Percentiles rank a stretch among this genome's conserved stretches.
phyloP scores from a whole-genome alignment of 164 flowering plant genomes.

The Chloranthus sessilifolius region DNA sequence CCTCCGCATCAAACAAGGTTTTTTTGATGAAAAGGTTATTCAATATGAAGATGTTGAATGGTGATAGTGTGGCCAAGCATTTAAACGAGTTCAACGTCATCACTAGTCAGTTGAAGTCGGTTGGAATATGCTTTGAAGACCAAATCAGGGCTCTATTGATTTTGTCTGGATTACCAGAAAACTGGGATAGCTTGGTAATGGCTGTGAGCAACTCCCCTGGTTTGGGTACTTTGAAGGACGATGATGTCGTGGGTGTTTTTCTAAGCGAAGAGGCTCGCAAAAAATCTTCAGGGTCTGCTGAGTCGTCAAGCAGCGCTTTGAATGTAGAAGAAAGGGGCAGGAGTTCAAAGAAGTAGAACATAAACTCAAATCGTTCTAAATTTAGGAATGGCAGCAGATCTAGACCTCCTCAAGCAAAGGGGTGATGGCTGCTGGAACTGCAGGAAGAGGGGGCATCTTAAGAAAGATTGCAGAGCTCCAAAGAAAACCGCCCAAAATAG shows the following conservation, averaged over 20 bases:
- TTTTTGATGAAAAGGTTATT: not conserved
- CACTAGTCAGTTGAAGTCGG: not conserved
- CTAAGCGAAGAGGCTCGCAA: not conserved
- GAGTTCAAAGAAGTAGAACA: not conserved
- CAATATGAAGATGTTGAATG: not conserved
- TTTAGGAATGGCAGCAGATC: not conserved
- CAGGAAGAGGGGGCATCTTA: constrained; percentile 2
- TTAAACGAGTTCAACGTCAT: constrained; percentile 2
- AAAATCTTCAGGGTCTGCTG: constrained; percentile 2
- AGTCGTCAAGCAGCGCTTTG: not conserved
- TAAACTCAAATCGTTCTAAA: not conserved
- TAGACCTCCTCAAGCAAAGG: not conserved
- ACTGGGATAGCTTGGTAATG: constrained; percentile 6
- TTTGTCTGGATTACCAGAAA: constrained; percentile 3
- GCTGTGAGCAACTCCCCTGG: constrained; percentile 2
- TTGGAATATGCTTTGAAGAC: not conserved
- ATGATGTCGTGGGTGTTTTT: constrained; percentile 6
- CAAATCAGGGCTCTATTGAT: not conserved
- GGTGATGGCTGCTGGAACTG: constrained; percentile 5
- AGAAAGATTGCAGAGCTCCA: not conserved
- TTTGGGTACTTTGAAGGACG: not conserved
- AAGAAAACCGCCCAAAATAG: no score
- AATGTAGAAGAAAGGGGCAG: not conserved
- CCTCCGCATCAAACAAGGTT: not conserved
- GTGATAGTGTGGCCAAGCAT: not conserved